Evolutionary conservation across 768 basidiomycete genomes (phyloP), one percentile per base, ranked within the genome.

Genomic region (Lepiota subincarnata): DNA sequence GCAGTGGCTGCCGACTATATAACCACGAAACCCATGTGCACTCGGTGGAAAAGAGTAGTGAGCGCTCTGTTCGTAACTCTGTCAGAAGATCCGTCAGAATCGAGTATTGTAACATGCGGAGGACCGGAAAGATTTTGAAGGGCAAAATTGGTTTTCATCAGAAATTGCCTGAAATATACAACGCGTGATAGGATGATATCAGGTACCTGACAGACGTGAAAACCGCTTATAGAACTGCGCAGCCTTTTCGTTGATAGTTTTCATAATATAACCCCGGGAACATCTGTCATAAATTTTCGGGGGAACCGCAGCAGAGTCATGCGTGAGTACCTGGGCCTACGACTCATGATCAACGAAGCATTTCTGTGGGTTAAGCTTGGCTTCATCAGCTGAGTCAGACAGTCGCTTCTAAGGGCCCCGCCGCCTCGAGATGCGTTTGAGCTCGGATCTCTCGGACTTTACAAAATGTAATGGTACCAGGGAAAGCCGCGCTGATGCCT

Each of bases 21-120:
- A 39, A 13, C 22, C 16, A 41, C 3, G 14, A 26, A 28, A 24
- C 18, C 19, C 24, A 48, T 50, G 28, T 41, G 20, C 8, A 41
- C 19, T 14, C 10, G 13, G 41, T 26, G 28, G 12, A 16, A 14
- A 34, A 42, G 16, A 40, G 20, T 11, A 7, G 28, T 18, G 19
- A 13, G 50, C 50, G 50, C 18, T 16, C 19, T 38, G 6, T 44
- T 16, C 26, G 35, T 35, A 43, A 19, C 22, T 45, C 45, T 34
- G 37, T 53, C 44, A 47, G 43, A 37, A 40, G 36, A 47, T 45
- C 45, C 40, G 52, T 40, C 13, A 18, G 36, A 51, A 26, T 13
- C 8, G 8, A 31, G 31, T 8, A 6, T 7, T 31, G 31, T 8
- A 41, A 22, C 16, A 41, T 18, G 40, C 13, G 18, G 22, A 6